These are phyloP conservation scores for Sambucus nigra DNA, from an alignment of 129 eudicot genomes.

Conservation along the genomic window DNA sequence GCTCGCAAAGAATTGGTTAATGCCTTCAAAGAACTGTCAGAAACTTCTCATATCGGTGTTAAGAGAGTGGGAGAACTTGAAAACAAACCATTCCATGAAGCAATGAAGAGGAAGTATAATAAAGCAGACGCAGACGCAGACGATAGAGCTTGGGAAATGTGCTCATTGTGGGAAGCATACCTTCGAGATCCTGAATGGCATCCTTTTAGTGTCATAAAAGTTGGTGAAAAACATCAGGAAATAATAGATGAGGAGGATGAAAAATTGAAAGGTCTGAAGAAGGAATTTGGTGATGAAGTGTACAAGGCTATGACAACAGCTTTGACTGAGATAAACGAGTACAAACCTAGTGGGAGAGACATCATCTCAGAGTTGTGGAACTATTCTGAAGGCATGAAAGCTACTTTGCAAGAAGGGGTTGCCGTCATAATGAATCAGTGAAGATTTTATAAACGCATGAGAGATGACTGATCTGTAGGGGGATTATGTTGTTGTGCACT, in stretches of 20 bases:
- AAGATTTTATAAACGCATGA: conserved; percentile 33
- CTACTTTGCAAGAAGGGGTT: conserved; percentile 63
- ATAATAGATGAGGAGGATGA: conserved; percentile 50
- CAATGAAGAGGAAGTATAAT: conserved; percentile 44
- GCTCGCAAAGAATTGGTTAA: too few relatives aligned
- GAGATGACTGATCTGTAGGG: neutral
- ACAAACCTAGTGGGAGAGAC: conserved; percentile 79
- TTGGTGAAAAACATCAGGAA: conserved; percentile 42
- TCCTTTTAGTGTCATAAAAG: conserved; percentile 43
- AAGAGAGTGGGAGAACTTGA: too few relatives aligned
- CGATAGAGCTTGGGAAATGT: conserved; percentile 59
- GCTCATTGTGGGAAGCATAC: conserved; percentile 78
- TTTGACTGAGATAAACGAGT: too few relatives aligned
- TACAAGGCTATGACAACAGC: conserved; percentile 60
- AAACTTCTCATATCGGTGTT: conserved; percentile 35
- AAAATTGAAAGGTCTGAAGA: conserved; percentile 45
- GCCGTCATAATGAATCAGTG: conserved; percentile 30
- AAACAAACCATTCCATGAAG: conserved; percentile 56
- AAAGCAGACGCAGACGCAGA: conserved; percentile 40
- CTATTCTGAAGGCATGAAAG: conserved; percentile 42
- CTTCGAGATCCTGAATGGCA: conserved; percentile 90
- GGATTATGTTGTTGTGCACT: too few relatives aligned
- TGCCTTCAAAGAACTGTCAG: conserved; percentile 52
- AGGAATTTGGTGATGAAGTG: too few relatives aligned
- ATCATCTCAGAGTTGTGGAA: conserved; percentile 65